Percentiles rank a stretch among this genome's conserved stretches.
phyloP scores from a whole-genome alignment of 208 protist species.

The Leishmania tarentolae region DNA sequence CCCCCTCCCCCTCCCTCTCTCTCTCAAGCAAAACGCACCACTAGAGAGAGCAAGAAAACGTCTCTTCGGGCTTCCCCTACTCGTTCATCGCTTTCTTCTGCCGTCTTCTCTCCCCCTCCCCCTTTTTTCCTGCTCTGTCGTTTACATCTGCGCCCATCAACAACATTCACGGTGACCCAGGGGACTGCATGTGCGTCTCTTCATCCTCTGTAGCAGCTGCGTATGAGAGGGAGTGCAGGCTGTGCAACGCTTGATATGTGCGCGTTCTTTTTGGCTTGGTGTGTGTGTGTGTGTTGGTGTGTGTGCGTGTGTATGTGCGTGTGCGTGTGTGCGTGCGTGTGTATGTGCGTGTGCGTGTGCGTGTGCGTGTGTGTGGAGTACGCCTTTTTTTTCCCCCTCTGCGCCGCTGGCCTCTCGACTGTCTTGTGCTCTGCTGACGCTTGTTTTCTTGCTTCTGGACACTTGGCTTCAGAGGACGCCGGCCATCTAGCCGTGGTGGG shows the following conservation, averaged over 20 bases:
- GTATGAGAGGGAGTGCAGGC: neutral
- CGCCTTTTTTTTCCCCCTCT: neutral
- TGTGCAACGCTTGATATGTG: neutral
- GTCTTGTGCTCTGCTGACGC: neutral
- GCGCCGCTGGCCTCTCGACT: neutral
- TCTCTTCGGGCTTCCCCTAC: conserved; percentile 8
- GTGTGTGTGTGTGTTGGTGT: neutral
- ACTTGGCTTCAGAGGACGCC: neutral
- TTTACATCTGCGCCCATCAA: neutral
- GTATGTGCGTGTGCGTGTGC: neutral
- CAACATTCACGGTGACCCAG: neutral
- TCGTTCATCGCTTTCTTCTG: no score
- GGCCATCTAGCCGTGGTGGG: neutral
- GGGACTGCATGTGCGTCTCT: neutral
- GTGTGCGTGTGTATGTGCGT: neutral
- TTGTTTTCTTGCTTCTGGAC: neutral
- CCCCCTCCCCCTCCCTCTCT: no score
- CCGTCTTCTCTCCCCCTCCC: neutral
- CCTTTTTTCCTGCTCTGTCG: neutral
- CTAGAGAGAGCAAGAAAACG: neutral
- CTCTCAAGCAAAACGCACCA: no score
- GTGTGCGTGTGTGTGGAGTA: neutral
- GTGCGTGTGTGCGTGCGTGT: neutral
- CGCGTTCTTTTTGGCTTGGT: neutral
- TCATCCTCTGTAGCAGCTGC: no score